Evolutionary conservation across 495 filamentous ascomycete genomes (phyloP), one percentile per base, ranked within the genome.

Genomic region (Cryomyces antarcticus): DNA sequence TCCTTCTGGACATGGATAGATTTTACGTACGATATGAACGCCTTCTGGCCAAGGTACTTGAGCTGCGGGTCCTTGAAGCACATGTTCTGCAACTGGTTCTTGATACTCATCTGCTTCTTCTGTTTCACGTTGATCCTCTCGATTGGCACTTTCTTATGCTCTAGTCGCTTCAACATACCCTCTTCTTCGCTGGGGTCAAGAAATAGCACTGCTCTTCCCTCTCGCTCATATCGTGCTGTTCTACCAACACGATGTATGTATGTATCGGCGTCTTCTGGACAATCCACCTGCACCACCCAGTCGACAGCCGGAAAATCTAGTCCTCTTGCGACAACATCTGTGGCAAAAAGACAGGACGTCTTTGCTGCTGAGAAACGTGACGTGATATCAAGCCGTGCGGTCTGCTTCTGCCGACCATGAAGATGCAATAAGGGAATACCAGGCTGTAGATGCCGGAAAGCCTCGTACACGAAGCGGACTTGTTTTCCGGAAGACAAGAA

Each of bases 231-330:
- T n/a, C 89, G 73, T 2, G 89, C 89, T 27, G 89, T 99, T 11
- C 89, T 75, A 11, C 89, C 89, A 9, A 95, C 92, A 41, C 89
- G 77, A 58, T 97, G 89, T 48, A 97, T 97, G 48, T 97, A 97
- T 0, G 89, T 96, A 48, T 94, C 89, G 1, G 80, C 80, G 59
- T 97, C 89, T 60, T 97, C 89, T 0, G 89, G 89, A 47, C 84
- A 93, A 57, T 97, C 89, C 28, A 84, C 60, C 54, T 97, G 89
- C 38, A 96, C 77, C 7, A 97, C 89, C 86, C 89, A 97, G 57
- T 96, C 89, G 1, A 97, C 87, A 9, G 86, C 82, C 0, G 89
- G 89, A 56, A 97, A 95, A 56, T 97, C 89, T 6, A 97, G 68
- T 42, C 89, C 89, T 50, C 89, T 71, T 0, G 89, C 89, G 31